phyloP scores from a whole-genome alignment of 2,329 filamentous ascomycete genomes.

The Neofusicoccum kwambonambiense region DNA sequence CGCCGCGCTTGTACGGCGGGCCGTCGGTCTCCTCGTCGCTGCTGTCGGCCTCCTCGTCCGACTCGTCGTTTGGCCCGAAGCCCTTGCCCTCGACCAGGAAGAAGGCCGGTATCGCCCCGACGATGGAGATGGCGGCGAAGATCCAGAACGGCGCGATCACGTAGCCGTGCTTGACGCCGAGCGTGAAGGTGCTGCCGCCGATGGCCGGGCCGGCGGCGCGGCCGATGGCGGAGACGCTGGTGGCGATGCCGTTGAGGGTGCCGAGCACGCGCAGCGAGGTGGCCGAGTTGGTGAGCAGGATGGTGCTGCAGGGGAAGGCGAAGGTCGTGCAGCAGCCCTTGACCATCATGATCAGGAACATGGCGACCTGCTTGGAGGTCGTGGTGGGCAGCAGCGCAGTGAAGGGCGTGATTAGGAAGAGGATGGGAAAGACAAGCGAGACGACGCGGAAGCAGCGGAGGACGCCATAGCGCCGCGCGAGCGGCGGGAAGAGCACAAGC shows the following conservation, averaged over 20 bases:
- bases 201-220: conserved; percentile 75
- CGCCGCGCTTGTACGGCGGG: background rate
- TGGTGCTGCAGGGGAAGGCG: conserved; percentile 85
- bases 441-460: conserved; percentile 70
- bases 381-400: conserved; percentile 60
- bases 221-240: conserved; percentile 76
- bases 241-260: conserved; percentile 88
- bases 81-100: conserved; percentile 74
- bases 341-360: conserved; percentile 67
- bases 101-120: conserved; percentile 71
- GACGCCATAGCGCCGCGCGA: conserved; percentile 72
- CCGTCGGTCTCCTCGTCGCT: conserved; percentile 31
- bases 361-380: conserved; percentile 54
- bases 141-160: conserved; percentile 80
- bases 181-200: conserved; percentile 70
- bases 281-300: conserved; percentile 86
- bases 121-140: conserved; percentile 60
- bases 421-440: conserved; percentile 66
- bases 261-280: conserved; percentile 73
- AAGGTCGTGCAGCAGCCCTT: conserved; percentile 79
- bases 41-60: conserved; percentile 31
- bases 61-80: conserved; percentile 47
- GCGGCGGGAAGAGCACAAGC: conserved; percentile 77
- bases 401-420: conserved; percentile 82
- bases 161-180: conserved; percentile 73